Percentiles rank a stretch among this genome's conserved stretches.
Evolutionary conservation across 345 rosid genomes (phyloP).

Genomic region (Arabis alpina): DNA sequence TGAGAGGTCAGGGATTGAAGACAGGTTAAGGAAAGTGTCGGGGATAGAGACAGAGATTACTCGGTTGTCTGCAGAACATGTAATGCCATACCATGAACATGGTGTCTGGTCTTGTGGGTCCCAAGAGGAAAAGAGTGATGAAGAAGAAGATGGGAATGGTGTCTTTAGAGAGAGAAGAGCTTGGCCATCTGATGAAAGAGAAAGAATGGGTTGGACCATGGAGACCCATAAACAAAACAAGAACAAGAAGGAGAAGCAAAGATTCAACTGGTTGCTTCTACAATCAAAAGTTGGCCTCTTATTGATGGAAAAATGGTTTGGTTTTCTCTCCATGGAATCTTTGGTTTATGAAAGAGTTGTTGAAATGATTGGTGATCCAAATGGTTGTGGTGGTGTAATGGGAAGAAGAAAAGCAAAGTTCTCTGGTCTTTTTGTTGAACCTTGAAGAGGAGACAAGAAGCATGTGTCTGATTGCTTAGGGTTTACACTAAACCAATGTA

Average conservation of each 20-base stretch:
- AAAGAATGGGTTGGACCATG: slow-evolving; percentile 42
- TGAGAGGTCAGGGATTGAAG: slow-evolving; percentile 76
- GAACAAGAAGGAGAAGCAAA: slow-evolving; percentile 43
- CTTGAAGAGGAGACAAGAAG: slow-evolving; percentile 54
- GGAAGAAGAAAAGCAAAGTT: slow-evolving; percentile 30
- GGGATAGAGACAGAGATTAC: slow-evolving; percentile 87
- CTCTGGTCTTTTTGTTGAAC: slow-evolving; percentile 34
- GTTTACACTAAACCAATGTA: slow-evolving; percentile 60
- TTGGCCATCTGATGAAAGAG: slow-evolving; percentile 81
- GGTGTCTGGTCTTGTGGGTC: slow-evolving; percentile 74
- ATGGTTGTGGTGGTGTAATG: slow-evolving; percentile 16
- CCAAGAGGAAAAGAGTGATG: slow-evolving; percentile 76
- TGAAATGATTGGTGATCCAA: slow-evolving; percentile 23
- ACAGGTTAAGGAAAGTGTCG: slow-evolving; percentile 79
- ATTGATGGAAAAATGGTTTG: slow-evolving; percentile 29
- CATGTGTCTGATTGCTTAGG: slow-evolving; percentile 60
- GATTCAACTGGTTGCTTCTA: background rate
- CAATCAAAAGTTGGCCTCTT: no score
- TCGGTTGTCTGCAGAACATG: slow-evolving; percentile 80
- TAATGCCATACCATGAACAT: slow-evolving; percentile 91
- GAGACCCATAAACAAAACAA: slow-evolving; percentile 44
- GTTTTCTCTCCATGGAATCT: slow-evolving; percentile 49
- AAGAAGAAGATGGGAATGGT: slow-evolving; percentile 52
- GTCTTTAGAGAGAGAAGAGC: slow-evolving; percentile 64
- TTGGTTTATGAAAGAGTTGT: slow-evolving; percentile 5